Base-by-base conservation (phyloP, 1,284 basidiomycete genomes). In the Ganoderma lucidum region DNA sequence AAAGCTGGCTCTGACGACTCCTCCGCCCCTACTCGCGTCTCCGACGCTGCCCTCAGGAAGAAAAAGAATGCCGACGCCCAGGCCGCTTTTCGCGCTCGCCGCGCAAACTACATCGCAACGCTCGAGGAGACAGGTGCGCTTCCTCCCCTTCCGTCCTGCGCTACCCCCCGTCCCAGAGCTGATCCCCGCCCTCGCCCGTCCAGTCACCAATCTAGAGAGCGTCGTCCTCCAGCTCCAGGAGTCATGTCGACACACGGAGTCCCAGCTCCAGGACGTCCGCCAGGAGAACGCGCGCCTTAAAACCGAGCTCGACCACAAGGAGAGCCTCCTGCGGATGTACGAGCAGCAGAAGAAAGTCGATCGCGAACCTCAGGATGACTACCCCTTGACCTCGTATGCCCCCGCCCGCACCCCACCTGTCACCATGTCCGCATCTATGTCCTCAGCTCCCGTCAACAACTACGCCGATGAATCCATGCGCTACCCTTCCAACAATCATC, bases 31-130 rank as follows among this genome's bases (percentile, higher is more conserved):
- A 68, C 76, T 63, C 81, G 81, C 70, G 8, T 83, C 71, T 80
- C 87, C 73, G 91, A 93, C 79, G 86, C 91, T 42, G 89, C 90
- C 48, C 83, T 92, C 74, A 84, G 92, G 74, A 93, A 93, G 83
- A 93, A 93, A 85, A 95, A 94, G 83, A 94, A 94, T 75, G 93
- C 93, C 58, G 91, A 93, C 78, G 90, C 90, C 1, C 90, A 93
- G 81, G 90, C 90, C 61, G 90, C 90, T 62, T 93, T 92, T 80
- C 82, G 88, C 75, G 87, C 87, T 55, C 84, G 93, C 76, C 86
- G 93, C 73, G 91, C 92, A 63, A 94, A 93, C 80, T 95, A 95
- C 79, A 95, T 95, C 78, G 88, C 92, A 60, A 94, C 93, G n/a
- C 87, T 95, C 73, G 93, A 95, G 80, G 93, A 93, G 80, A 93